Evolutionary conservation across 164 flowering plant species (phyloP), one percentile per base, ranked within the genome.

Genomic region (Macadamia tetraphylla): DNA sequence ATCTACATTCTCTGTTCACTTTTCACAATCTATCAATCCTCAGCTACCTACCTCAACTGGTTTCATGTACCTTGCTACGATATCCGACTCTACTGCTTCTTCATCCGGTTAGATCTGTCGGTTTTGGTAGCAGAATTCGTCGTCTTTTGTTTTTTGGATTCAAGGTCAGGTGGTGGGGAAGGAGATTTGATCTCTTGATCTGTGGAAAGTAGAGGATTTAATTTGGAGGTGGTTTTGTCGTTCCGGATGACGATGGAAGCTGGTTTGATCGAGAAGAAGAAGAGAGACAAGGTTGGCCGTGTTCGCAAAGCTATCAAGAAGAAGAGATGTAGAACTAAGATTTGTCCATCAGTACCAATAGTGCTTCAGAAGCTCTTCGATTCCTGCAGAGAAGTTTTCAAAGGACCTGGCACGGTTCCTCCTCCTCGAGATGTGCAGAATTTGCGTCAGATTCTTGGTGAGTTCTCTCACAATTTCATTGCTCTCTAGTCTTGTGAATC

Each of bases 321-420:
- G 78, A 82, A 67, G 65, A 74, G 70, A 63, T 64, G 73, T 52
- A 66, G 32, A 29, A 65, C 61, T 57, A 70, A 9, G 32, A 57
- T n/a, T 5, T 1, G 14, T 23, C 66, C 66, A 6, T 6, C 11
- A 17, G 69, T 49, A 46, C 68, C 79, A 3, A 64, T 58, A 67
- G 51, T 66, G 3, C 70, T 90, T 43, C 94, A 88, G 76, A 75
- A 71, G 67, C 82, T 91, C 56, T 88, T 74, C 70, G 46, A 42
- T 14, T 61, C 77, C 0, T 88, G 97, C 60, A 69, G 43, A 49
- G 71, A 75, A 0, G 87, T 81, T 15, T 91, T 91, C 66, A 81
- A 79, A 72, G 94, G 94, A 48, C 82, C 82, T 46, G 92, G 87
- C 6, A 82, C 85, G 3, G 87, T 88, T 65, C 94, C 97, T 71